Evolutionary conservation across 2,329 filamentous ascomycete species (phyloP).

Genomic region (Dactylellina parvicollis): DNA sequence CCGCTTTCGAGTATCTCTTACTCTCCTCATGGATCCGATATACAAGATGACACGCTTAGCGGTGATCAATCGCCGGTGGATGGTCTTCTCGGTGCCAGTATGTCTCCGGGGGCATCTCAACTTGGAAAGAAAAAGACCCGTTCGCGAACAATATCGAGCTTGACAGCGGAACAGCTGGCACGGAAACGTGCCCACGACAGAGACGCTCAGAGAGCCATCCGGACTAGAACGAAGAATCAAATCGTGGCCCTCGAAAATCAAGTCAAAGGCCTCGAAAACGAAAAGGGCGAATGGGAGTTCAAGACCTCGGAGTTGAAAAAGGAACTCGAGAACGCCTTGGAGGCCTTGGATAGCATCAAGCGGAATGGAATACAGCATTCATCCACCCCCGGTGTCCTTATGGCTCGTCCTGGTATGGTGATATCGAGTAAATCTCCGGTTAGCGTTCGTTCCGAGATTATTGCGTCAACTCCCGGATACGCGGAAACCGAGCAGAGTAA

Average conservation of each 20-base stretch:
- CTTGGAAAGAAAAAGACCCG: constrained; percentile 49
- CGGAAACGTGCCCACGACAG: constrained; percentile 92
- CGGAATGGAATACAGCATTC: constrained; percentile 42
- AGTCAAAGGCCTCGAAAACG: constrained; percentile 72
- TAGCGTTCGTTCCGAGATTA: constrained; percentile 18
- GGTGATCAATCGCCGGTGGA: constrained; percentile 39
- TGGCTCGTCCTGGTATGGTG: neutral
- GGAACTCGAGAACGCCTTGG: constrained; percentile 63
- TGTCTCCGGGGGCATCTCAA: constrained; percentile 62
- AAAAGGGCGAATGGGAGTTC: constrained; percentile 69
- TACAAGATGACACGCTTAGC: constrained; percentile 43
- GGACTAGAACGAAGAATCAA: constrained; percentile 81
- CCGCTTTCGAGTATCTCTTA: constrained; percentile 10
- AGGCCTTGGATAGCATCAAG: constrained; percentile 48
- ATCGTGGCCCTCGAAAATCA: constrained; percentile 78
- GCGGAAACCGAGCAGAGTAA: constrained; percentile 31
- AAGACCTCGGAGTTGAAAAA: constrained; percentile 79
- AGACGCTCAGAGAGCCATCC: constrained; percentile 84
- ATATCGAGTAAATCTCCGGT: constrained; percentile 36
- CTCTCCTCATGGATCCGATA: constrained; percentile 47
- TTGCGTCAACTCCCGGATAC: constrained; percentile 30
- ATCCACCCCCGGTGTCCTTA: constrained; percentile 1
- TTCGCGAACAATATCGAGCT: constrained; percentile 81
- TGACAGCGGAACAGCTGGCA: constrained; percentile 86
- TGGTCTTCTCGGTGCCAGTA: constrained; percentile 58